A percentile compares a stretch with the other conserved stretches of the same genome.
These are phyloP conservation scores for Cerioporus squamosus DNA, from an alignment of 1,284 basidiomycete genomes.

Conservation along the genomic window DNA sequence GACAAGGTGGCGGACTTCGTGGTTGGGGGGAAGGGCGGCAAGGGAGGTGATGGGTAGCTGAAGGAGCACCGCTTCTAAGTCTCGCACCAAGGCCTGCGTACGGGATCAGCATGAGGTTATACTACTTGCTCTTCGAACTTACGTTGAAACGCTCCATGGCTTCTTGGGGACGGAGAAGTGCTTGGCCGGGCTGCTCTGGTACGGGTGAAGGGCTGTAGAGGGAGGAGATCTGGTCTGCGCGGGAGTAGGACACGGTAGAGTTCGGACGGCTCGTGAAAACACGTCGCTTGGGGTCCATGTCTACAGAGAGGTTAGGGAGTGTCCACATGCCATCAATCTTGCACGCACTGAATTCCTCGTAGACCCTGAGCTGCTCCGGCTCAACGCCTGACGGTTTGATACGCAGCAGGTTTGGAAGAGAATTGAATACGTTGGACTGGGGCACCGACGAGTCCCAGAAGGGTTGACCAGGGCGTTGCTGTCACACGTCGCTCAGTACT, in stretches of 20 bases:
- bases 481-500: neutral
- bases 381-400: conserved; percentile 87
- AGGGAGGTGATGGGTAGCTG: conserved; percentile 73
- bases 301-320: conserved; percentile 33
- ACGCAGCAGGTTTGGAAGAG: conserved; percentile 89
- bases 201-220: conserved; percentile 58
- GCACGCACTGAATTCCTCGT: conserved; percentile 88
- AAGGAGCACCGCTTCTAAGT: conserved; percentile 79
- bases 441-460: conserved; percentile 88
- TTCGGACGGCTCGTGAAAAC: conserved; percentile 62
- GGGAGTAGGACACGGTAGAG: conserved; percentile 61
- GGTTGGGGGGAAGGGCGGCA: conserved; percentile 74
- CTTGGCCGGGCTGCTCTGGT: conserved; percentile 45
- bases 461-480: conserved; percentile 71
- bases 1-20: conserved; percentile 86
- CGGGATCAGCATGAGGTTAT: neutral
- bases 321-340: neutral
- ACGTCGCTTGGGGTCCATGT: conserved; percentile 57
- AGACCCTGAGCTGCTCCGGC: conserved; percentile 85
- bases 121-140: conserved; percentile 19
- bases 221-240: conserved; percentile 46
- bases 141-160: conserved; percentile 81
- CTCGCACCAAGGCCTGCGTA: conserved; percentile 57
- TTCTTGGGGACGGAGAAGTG: conserved; percentile 62
- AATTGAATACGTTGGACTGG: conserved; percentile 76